Evolutionary conservation across 306 rosid genomes (phyloP).

Genomic region (Vachellia collinsii): DNA sequence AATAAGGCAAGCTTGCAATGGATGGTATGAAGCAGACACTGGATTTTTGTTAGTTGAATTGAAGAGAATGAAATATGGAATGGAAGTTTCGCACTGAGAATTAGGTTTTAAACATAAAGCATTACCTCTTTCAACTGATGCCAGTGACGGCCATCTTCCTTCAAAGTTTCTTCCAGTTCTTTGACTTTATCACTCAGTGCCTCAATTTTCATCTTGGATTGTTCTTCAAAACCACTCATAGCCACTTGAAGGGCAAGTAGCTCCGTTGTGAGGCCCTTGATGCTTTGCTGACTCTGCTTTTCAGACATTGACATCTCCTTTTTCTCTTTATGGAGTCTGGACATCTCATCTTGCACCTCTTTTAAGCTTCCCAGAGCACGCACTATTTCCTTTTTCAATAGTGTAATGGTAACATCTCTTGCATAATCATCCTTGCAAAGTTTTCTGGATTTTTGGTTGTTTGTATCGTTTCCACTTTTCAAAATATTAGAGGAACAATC

Average conservation of each 20-base stretch:
- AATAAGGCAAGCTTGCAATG: constrained; percentile 20
- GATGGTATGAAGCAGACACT: constrained; percentile 9
- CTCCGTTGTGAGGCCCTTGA: constrained; percentile 53
- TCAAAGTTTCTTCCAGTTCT: constrained; percentile 54
- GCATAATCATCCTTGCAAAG: constrained; percentile 43
- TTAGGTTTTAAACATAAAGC: neutral
- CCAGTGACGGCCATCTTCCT: constrained; percentile 64
- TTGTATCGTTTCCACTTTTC: constrained; percentile 35
- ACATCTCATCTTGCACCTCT: constrained; percentile 83
- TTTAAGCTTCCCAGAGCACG: constrained; percentile 78
- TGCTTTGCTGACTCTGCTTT: constrained; percentile 57
- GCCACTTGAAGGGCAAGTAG: constrained; percentile 60
- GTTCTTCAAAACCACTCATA: constrained; percentile 63
- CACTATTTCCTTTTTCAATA: constrained; percentile 82
- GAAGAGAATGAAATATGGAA: constrained; percentile 27
- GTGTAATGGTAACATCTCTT: constrained; percentile 68
- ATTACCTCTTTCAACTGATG: constrained; percentile 67
- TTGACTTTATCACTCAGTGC: constrained; percentile 53
- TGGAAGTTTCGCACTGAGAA: neutral
- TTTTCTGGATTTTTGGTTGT: constrained; percentile 39
- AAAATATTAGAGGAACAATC: constrained; percentile 42
- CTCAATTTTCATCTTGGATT: constrained; percentile 57
- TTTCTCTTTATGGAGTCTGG: constrained; percentile 65
- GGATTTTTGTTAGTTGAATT: neutral
- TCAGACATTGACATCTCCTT: constrained; percentile 61